A percentile compares a stretch with the other conserved stretches of the same genome.
These are phyloP conservation scores for Claviceps capensis DNA, from an alignment of 2,329 filamentous ascomycete genomes.

Conservation along the genomic window DNA sequence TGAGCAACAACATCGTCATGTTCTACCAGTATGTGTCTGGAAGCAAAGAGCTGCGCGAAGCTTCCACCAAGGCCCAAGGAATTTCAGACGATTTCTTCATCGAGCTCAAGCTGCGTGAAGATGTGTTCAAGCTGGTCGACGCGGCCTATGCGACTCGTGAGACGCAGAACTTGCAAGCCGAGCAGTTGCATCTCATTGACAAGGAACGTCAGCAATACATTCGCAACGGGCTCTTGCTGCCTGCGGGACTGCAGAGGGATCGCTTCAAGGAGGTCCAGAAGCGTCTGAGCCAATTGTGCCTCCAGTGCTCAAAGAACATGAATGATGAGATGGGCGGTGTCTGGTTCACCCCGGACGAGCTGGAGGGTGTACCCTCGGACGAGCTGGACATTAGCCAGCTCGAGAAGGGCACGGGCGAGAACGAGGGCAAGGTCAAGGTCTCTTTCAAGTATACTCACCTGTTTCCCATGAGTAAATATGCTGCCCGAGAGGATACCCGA, in stretches of 20 bases:
- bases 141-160: constrained; percentile 39
- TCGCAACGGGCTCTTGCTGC: constrained; percentile 59
- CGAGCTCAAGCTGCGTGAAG: constrained; percentile 69
- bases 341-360: constrained; percentile 62
- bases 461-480: constrained; percentile 67
- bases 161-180: constrained; percentile 45
- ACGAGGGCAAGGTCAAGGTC: constrained; percentile 60
- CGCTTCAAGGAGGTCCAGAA: constrained; percentile 82
- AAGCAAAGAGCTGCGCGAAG: constrained; percentile 54
- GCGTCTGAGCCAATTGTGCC: constrained; percentile 58
- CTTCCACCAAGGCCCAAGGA: constrained; percentile 63
- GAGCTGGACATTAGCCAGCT: constrained; percentile 48
- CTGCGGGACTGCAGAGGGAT: constrained; percentile 55
- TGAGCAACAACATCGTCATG: constrained; percentile 52
- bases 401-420: constrained; percentile 58
- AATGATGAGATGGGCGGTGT: constrained; percentile 73
- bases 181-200: constrained; percentile 59
- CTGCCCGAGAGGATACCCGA: constrained; percentile 53
- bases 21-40: constrained; percentile 73
- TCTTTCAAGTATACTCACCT: constrained; percentile 77
- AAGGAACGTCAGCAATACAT: constrained; percentile 69
- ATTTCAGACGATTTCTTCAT: constrained; percentile 65
- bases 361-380: constrained; percentile 63
- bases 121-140: constrained; percentile 57
- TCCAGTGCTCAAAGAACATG: constrained; percentile 65